Conservation (phyloP, 345 rosid species). For the Turritis glabra region DNA sequence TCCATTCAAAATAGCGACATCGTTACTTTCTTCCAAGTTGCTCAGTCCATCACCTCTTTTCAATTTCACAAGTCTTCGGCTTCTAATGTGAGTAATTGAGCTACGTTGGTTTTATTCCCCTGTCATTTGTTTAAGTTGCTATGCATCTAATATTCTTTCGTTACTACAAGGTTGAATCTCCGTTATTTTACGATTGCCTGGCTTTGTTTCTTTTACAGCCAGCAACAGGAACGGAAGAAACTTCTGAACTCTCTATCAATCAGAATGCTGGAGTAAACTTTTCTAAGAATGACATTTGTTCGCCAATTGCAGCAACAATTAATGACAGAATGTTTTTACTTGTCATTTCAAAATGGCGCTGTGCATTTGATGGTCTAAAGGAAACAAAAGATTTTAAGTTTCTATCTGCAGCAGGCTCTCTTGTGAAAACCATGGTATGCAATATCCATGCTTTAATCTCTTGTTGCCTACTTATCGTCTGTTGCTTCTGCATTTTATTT, state of each 20-base stretch:
- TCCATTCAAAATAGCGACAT: conserved; percentile 77
- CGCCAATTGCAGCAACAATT: conserved; percentile 91
- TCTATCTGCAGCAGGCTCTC: conserved; percentile 76
- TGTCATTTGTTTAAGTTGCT: neutral
- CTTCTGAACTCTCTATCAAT: conserved; percentile 38
- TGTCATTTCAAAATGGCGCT: conserved; percentile 81
- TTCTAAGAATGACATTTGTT: conserved; percentile 77
- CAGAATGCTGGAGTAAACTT: conserved; percentile 45
- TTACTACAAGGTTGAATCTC: conserved; percentile 5
- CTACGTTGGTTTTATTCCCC: conserved; percentile 5
- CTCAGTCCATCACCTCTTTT: conserved; percentile 76
- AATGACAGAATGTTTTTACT: conserved; percentile 86
- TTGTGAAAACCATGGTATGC: conserved; percentile 79
- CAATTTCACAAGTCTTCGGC: conserved; percentile 64
- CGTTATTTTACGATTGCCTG: neutral
- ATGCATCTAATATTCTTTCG: neutral
- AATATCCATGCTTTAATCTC: conserved; percentile 11
- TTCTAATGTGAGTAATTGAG: conserved; percentile 58
- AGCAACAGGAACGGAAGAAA: conserved; percentile 39
- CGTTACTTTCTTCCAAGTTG: conserved; percentile 71
- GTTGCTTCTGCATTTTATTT: conserved; percentile 2
- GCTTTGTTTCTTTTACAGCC: conserved; percentile 44
- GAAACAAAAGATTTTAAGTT: conserved; percentile 78
- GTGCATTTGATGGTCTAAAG: conserved; percentile 80
- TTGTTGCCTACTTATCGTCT: conserved; percentile 1